Evolutionary conservation across 2,329 filamentous ascomycete genomes (phyloP).

Genomic region (Ophiognomonia clavigignenti-juglandacearum): DNA sequence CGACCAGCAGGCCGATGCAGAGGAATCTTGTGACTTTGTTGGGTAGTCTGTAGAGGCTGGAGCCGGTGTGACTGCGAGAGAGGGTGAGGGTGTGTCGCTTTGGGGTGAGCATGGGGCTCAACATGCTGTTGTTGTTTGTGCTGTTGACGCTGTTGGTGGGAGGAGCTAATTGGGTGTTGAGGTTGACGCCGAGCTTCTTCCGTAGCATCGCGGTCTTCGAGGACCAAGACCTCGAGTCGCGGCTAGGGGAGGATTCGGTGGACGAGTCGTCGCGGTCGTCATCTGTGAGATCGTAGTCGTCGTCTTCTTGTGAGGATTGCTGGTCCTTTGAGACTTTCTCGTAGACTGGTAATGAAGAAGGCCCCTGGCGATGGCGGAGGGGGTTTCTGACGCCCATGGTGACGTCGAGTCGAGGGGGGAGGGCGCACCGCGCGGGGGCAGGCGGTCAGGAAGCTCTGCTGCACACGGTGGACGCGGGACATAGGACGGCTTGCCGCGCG

Average conservation of each 20-base stretch:
- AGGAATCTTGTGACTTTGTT: slow-evolving; percentile 74
- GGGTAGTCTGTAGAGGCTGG: slow-evolving; percentile 57
- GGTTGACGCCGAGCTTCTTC: slow-evolving; percentile 15
- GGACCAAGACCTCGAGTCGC: slow-evolving; percentile 48
- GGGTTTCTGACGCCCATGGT: slow-evolving; percentile 30
- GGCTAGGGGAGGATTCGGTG: slow-evolving; percentile 38
- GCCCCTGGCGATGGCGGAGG: slow-evolving; percentile 38
- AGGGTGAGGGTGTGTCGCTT: slow-evolving; percentile 30
- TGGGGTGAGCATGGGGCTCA: slow-evolving; percentile 21
- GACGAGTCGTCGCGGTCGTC: slow-evolving; percentile 29
- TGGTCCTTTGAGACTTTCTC: slow-evolving; percentile 46
- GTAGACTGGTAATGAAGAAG: slow-evolving; percentile 47
- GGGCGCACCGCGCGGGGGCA: slow-evolving; percentile 3
- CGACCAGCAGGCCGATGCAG: slow-evolving; percentile 64
- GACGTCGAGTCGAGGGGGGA: slow-evolving; percentile 4
- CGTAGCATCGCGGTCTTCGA: slow-evolving; percentile 38
- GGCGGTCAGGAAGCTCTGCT: slow-evolving; percentile 3
- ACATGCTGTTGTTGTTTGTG: too few relatives aligned
- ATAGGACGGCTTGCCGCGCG: background rate
- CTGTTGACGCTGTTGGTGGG: slow-evolving; percentile 8
- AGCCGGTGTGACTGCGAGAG: slow-evolving; percentile 27
- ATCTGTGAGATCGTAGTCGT: slow-evolving; percentile 38
- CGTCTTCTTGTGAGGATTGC: slow-evolving; percentile 43
- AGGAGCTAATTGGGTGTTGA: slow-evolving; percentile 1
- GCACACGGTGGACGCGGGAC: slow-evolving; percentile 5